Conservation (phyloP, 2,329 filamentous ascomycete genomes). For the Knoxdaviesia capensis region DNA sequence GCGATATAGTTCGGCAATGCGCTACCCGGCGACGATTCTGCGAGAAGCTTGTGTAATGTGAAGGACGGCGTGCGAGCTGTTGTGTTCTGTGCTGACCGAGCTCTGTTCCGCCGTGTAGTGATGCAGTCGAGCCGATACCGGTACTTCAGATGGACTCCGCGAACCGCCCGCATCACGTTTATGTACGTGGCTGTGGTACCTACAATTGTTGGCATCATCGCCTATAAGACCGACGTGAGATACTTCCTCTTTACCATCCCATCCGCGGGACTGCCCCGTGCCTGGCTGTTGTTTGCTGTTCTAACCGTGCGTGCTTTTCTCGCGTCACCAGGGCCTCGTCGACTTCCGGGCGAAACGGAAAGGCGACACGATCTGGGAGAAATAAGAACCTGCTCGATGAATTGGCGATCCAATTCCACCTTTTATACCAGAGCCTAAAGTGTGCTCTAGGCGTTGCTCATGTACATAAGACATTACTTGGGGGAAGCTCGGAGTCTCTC, state of each 20-base stretch:
- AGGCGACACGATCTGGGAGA: conserved; percentile 70
- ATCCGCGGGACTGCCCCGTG: not conserved
- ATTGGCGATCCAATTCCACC: too few relatives aligned
- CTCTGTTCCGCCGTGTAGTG: conserved; percentile 26
- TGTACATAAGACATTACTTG: too few relatives aligned
- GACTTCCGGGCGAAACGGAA: conserved; percentile 72
- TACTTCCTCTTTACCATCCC: not conserved
- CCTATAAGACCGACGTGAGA: conserved; percentile 74
- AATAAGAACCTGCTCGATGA: conserved; percentile 20
- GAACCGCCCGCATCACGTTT: conserved; percentile 63
- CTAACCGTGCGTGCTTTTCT: not conserved
- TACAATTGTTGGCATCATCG: conserved; percentile 45
- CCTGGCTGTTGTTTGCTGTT: too few relatives aligned
- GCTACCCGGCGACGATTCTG: not conserved
- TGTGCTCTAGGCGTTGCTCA: too few relatives aligned
- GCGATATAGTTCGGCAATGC: too few relatives aligned
- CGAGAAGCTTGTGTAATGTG: not conserved
- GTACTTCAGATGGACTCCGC: conserved; percentile 85
- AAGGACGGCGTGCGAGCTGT: not conserved
- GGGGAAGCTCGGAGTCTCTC: too few relatives aligned
- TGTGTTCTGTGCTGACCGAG: not conserved
- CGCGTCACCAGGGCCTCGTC: conserved; percentile 51
- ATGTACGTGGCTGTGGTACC: conserved; percentile 60
- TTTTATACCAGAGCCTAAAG: not conserved
- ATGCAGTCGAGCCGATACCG: conserved; percentile 73